A percentile compares a stretch with the other conserved stretches of the same genome.
Evolutionary conservation across 768 basidiomycete species (phyloP).

Genomic region (Amanita molliuscula): DNA sequence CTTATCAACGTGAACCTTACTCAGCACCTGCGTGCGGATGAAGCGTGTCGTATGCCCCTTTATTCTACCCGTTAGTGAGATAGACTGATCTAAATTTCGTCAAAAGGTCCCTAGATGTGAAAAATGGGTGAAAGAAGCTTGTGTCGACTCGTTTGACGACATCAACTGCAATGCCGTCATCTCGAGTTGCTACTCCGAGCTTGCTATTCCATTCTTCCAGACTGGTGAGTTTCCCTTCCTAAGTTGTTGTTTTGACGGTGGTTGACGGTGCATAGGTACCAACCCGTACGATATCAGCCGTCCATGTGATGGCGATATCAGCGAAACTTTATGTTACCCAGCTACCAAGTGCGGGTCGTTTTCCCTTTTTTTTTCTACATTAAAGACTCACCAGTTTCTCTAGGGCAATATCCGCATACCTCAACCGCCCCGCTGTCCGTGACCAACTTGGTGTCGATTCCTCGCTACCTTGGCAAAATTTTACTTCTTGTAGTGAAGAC

Average conservation of each 20-base stretch:
- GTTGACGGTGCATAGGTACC: constrained; percentile 17
- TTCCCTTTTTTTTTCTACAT: too few relatives aligned
- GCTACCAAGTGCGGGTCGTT: constrained; percentile 23
- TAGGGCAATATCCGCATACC: constrained; percentile 51
- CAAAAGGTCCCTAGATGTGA: constrained; percentile 59
- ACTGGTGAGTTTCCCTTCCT: constrained; percentile 17
- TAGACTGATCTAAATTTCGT: background rate
- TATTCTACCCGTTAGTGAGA: background rate
- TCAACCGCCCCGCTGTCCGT: constrained; percentile 47
- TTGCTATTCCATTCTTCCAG: constrained; percentile 32
- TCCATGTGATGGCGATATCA: constrained; percentile 39
- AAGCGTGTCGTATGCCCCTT: constrained; percentile 38
- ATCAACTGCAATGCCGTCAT: constrained; percentile 57
- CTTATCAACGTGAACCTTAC: constrained; percentile 21
- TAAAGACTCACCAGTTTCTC: background rate
- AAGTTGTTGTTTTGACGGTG: too few relatives aligned
- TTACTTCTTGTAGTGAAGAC: constrained; percentile 20
- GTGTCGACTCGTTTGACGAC: constrained; percentile 53
- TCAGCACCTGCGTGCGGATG: constrained; percentile 43
- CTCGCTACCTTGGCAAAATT: constrained; percentile 20
- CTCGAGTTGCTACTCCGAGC: constrained; percentile 44
- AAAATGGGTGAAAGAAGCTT: constrained; percentile 40
- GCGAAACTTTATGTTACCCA: constrained; percentile 48
- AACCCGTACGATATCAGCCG: constrained; percentile 67
- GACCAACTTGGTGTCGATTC: constrained; percentile 53